Base-by-base conservation (phyloP, 306 rosid genomes). In the Vigna trinervia region DNA sequence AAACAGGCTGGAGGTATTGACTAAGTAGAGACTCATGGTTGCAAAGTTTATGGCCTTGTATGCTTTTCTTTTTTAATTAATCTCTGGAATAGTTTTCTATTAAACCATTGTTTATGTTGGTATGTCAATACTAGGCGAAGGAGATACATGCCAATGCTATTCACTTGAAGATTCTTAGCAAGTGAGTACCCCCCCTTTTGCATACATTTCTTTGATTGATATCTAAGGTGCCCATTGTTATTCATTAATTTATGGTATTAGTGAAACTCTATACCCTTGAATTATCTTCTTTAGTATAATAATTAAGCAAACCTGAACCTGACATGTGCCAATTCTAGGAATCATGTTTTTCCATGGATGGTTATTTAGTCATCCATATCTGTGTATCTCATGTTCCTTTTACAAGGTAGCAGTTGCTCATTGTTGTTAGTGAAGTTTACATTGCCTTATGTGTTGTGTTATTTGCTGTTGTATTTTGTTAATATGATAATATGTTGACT, bases 61-160 rank as follows among this genome's bases (percentile, higher is more conserved):
- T 66, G 28, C 1, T 56, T 45, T 30, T 36, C 43, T 59, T 17
- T 23, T 22, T 19, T 53, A 81, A 11, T 61, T 67, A 69, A n/a
- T 73, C 51, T 20, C 26, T 32, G 41, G 26, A 53, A 51, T 14
- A 51, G 13, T 22, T 77, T 71, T 65, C 23, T 64, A 67, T 75
- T 61, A 70, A 69, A 22, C 65, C 65, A 15, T 54, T 67, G 14
- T 84, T 89, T 50, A 80, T 80, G 51, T 45, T 77, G 8, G 56
- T 46, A 20, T 81, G 66, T 48, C 81, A 72, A 57, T 69, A 36
- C 68, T 79, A 92, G 98, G 96, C 93, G 0, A 92, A 94, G 74
- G 98, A 94, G 90, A 83, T 90, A 84, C 96, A 89, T 78, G 96
- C 96, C 26, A 92, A 94, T 79, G 86, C 89, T 78, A 81, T 76